Conservation (phyloP, 768 basidiomycete species). For the Trametes punicea region DNA sequence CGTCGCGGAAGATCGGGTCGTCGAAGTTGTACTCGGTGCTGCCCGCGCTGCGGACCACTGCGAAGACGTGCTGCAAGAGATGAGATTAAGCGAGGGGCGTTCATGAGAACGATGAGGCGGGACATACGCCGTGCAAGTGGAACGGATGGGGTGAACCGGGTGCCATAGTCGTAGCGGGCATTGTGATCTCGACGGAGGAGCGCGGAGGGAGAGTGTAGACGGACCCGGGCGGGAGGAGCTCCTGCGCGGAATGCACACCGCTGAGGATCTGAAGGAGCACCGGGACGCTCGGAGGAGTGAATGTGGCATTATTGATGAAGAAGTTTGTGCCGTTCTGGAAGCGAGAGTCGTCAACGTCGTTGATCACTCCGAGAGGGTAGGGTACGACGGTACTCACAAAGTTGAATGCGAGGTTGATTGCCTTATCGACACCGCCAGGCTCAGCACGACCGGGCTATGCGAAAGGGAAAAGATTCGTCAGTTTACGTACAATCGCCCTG, state of each 20-base stretch:
- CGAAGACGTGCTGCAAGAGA: slow-evolving; percentile 34
- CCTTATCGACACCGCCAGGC: slow-evolving; percentile 19
- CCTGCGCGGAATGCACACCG: slow-evolving; percentile 43
- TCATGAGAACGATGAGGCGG: neutral
- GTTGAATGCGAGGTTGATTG: slow-evolving; percentile 16
- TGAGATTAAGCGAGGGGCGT: neutral
- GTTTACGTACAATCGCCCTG: no score
- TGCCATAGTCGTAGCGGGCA: slow-evolving; percentile 39
- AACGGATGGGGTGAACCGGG: slow-evolving; percentile 43
- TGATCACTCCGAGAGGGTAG: no score
- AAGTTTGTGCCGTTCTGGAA: slow-evolving; percentile 27
- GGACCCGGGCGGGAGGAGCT: slow-evolving; percentile 47
- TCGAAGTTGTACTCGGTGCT: slow-evolving; percentile 32
- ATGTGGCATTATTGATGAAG: slow-evolving; percentile 35
- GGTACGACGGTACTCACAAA: slow-evolving; percentile 15
- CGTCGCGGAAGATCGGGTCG: slow-evolving; percentile 36
- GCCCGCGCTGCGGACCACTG: slow-evolving; percentile 35
- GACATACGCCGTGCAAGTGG: slow-evolving; percentile 39
- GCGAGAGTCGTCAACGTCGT: slow-evolving; percentile 16
- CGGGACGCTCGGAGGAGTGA: slow-evolving; percentile 42
- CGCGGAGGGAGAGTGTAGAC: slow-evolving; percentile 46
- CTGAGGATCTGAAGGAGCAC: slow-evolving; percentile 58
- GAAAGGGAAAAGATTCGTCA: neutral
- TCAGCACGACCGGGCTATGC: slow-evolving; percentile 20
- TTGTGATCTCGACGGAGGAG: slow-evolving; percentile 44